Conservation (phyloP, 768 basidiomycete genomes). For the Mycena galopus region DNA sequence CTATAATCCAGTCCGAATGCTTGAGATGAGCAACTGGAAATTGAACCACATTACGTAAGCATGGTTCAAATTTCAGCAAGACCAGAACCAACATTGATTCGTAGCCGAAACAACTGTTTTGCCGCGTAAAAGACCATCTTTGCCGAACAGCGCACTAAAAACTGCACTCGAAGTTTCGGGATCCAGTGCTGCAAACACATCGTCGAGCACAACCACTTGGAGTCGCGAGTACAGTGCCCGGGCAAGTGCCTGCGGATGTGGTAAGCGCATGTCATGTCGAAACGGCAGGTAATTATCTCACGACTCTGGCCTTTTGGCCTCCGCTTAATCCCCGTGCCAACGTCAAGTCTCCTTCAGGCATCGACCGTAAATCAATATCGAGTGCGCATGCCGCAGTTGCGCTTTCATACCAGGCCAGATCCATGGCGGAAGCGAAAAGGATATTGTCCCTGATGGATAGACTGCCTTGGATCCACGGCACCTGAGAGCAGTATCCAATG, state of each 20-base stretch:
- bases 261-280: background rate
- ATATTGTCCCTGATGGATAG: constrained; percentile 32
- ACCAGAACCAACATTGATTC: constrained; percentile 12
- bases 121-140: constrained; percentile 12
- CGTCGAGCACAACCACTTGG: constrained; percentile 17
- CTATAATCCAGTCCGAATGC: constrained; percentile 26
- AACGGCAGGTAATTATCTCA: background rate
- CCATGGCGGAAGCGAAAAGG: constrained; percentile 19
- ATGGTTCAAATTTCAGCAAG: background rate
- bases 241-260: constrained; percentile 25
- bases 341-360: constrained; percentile 15
- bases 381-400: constrained; percentile 24
- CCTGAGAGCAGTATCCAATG: constrained; percentile 33
- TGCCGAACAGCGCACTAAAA: constrained; percentile 20
- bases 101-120: constrained; percentile 18
- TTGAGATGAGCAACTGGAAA: constrained; percentile 13
- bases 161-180: constrained; percentile 22
- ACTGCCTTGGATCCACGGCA: constrained; percentile 31
- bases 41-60: constrained; percentile 25
- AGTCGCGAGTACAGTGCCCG: constrained; percentile 26
- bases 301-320: constrained; percentile 32
- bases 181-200: constrained; percentile 30
- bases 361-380: constrained; percentile 14
- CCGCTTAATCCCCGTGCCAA: constrained; percentile 25
- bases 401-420: constrained; percentile 21